Conservation (phyloP, 129 eudicot genomes). For the Deinandra increscens region DNA sequence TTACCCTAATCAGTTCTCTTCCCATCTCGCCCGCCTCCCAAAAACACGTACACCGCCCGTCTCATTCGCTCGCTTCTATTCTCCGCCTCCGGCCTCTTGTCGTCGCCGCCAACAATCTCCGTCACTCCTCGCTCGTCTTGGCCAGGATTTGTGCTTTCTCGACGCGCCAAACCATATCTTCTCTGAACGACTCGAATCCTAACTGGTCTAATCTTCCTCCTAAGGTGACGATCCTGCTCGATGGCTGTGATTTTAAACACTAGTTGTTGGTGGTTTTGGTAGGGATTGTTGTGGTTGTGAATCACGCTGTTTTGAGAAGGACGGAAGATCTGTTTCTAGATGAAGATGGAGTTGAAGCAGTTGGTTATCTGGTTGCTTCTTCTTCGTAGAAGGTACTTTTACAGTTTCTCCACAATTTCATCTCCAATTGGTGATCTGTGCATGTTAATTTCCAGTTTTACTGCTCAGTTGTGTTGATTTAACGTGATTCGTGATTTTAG, state of each 20-base stretch:
- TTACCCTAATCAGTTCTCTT: too few relatives aligned
- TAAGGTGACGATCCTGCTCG: constrained; percentile 88
- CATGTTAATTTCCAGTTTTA: constrained; percentile 12
- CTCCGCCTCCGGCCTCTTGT: constrained; percentile 62
- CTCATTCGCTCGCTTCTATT: constrained; percentile 25
- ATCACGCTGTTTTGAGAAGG: constrained; percentile 59
- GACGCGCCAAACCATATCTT: constrained; percentile 60
- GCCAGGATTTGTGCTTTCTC: constrained; percentile 48
- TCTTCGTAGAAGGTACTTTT: constrained; percentile 24
- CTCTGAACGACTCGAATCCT: constrained; percentile 75
- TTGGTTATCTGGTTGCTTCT: constrained; percentile 41
- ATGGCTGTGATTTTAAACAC: constrained; percentile 95
- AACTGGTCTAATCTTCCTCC: constrained; percentile 92
- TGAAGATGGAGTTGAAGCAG: constrained; percentile 49
- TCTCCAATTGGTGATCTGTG: not conserved
- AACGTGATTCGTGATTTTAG: constrained; percentile 9
- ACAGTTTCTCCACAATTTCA: not conserved
- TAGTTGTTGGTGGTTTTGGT: constrained; percentile 66
- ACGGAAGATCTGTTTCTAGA: constrained; percentile 59
- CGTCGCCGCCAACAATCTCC: constrained; percentile 36
- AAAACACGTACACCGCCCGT: too few relatives aligned
- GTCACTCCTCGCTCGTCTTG: constrained; percentile 36
- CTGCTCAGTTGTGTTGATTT: not conserved
- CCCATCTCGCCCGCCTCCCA: too few relatives aligned
- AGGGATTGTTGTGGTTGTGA: constrained; percentile 46